phyloP scores from a whole-genome alignment of 345 rosid genomes.

The Durio zibethinus region DNA sequence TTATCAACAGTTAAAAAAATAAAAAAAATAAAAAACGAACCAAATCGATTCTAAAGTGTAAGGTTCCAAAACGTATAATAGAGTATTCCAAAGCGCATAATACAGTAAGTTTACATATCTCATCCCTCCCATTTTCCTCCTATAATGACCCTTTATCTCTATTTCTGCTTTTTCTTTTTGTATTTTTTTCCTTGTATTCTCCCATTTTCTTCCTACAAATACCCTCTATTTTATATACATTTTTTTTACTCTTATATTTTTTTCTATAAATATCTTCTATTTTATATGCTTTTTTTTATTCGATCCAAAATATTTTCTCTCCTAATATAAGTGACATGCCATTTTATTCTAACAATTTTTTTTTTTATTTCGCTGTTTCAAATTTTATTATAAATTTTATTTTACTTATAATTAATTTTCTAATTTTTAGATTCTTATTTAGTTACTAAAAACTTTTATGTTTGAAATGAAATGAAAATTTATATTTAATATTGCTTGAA shows the following conservation, averaged over 20 bases:
- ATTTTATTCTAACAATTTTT: background rate
- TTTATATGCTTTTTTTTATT: background rate
- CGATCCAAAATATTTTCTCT: background rate
- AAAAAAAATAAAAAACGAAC: no score
- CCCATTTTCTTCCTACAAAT: fast-evolving
- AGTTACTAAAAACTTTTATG: background rate
- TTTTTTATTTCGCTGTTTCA: background rate
- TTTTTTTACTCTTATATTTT: no score
- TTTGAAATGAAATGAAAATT: background rate
- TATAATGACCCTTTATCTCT: no score
- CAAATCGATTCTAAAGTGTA: no score
- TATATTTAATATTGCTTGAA: background rate
- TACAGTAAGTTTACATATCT: no score
- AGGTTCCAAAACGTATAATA: no score
- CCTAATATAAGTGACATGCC: background rate
- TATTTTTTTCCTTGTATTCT: no score
- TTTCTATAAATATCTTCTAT: no score
- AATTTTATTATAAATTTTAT: background rate
- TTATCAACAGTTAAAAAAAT: no score
- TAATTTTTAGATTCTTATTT: background rate
- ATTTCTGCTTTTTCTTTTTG: no score
- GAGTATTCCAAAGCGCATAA: no score
- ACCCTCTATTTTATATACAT: no score
- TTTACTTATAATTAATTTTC: background rate
- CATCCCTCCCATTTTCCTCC: background rate